Conservation (phyloP, 306 rosid species). For the Echinosophora koreensis region DNA sequence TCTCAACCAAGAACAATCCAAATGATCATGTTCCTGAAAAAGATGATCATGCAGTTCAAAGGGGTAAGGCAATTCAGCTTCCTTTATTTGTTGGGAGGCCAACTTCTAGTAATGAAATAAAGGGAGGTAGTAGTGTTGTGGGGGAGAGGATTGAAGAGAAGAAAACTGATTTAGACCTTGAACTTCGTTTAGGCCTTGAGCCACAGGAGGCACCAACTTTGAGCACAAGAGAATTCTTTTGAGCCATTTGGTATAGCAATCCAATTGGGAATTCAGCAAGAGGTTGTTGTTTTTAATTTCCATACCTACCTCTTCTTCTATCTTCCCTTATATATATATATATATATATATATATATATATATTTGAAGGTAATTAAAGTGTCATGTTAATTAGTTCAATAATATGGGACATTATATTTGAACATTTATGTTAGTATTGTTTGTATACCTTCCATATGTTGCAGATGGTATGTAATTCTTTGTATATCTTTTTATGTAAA, state of each 20-base stretch:
- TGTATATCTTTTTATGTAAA: not conserved
- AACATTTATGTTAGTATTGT: conserved; percentile 8
- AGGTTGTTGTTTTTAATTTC: conserved; percentile 51
- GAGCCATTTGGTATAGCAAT: not conserved
- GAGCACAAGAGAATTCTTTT: conserved; percentile 62
- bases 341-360: too few relatives aligned
- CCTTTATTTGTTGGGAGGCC: conserved; percentile 44
- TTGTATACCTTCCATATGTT: conserved; percentile 31
- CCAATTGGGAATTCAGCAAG: conserved; percentile 21
- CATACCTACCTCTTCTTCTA: conserved; percentile 41
- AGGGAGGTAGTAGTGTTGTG: not conserved
- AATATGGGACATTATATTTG: not conserved
- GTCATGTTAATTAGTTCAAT: not conserved
- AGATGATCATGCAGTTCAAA: conserved; percentile 33
- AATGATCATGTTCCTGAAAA: conserved; percentile 32
- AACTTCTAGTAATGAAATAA: not conserved
- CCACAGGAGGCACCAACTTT: conserved; percentile 47
- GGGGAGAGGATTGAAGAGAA: conserved; percentile 39
- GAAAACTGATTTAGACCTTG: conserved; percentile 60
- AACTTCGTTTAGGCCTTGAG: conserved; percentile 65
- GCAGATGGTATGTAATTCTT: conserved; percentile 6
- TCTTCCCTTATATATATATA: not conserved
- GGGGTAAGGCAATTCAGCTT: conserved; percentile 42
- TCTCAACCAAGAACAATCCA: conserved; percentile 36
- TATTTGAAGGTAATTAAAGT: conserved; percentile 31